Conservation (phyloP, 148 eudicot species). For the Dysphania ambrosioides region DNA sequence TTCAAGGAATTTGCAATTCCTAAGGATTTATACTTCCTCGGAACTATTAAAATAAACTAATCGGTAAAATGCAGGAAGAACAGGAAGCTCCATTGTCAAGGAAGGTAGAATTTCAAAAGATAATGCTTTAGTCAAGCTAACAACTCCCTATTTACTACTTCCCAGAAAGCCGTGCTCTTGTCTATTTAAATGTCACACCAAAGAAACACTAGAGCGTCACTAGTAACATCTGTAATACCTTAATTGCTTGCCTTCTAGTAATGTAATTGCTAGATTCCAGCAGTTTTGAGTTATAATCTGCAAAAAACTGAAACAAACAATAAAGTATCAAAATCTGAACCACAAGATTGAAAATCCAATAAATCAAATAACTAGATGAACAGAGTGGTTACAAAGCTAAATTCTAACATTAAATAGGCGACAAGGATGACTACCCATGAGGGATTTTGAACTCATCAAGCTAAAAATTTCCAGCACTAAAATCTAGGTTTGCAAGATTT, state of each 20-base stretch:
- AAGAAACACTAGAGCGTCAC: neutral
- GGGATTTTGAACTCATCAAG: neutral
- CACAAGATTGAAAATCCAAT: neutral
- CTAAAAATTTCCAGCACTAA: neutral
- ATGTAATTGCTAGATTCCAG: constrained; percentile 86
- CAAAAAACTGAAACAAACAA: constrained; percentile 30
- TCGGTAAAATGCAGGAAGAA: too few species aligned
- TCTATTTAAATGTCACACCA: neutral
- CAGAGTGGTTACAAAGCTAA: neutral
- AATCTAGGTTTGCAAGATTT: neutral
- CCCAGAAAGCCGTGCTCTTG: neutral
- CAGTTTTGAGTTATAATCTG: constrained; percentile 79
- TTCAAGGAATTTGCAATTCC: neutral
- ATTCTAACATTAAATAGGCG: too few species aligned
- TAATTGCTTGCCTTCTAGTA: constrained; percentile 82
- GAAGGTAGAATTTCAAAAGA: neutral
- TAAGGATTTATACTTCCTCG: neutral
- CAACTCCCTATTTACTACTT: neutral
- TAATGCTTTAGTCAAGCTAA: neutral
- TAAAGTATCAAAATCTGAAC: neutral
- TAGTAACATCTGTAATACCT: constrained; percentile 37
- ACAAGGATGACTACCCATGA: neutral
- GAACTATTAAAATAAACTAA: neutral
- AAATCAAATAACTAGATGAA: neutral
- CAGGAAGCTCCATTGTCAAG: neutral